Conservation (phyloP, 768 basidiomycete genomes). For the Symmetrospora coprosmae region DNA sequence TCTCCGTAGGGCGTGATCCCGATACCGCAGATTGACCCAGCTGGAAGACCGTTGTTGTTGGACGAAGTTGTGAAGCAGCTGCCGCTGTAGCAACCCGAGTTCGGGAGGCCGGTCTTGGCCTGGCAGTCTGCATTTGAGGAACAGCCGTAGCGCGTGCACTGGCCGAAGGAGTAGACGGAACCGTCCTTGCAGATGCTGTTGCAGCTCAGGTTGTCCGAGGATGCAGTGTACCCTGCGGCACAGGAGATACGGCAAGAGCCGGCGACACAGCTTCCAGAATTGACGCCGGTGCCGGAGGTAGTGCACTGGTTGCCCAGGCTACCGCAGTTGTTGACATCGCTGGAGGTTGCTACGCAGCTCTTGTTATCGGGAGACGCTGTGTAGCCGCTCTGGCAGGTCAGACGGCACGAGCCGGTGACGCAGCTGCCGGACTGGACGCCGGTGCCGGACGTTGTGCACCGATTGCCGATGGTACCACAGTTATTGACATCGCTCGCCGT, state of each 20-base stretch:
- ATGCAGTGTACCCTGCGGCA: not conserved
- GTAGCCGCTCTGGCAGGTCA: conserved; percentile 21
- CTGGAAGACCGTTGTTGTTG: not conserved
- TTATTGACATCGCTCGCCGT: conserved; percentile 9
- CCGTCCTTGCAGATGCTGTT: not conserved
- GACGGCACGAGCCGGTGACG: not conserved
- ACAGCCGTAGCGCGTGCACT: not conserved
- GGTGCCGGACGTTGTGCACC: not conserved
- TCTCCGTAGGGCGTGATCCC: not conserved
- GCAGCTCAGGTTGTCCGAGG: not conserved
- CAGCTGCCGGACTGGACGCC: conserved; percentile 3
- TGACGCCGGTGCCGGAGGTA: not conserved
- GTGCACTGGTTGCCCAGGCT: conserved; percentile 6
- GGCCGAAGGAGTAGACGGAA: not conserved
- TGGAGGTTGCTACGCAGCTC: not conserved
- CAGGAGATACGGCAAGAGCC: not conserved
- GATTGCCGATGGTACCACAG: conserved; percentile 12
- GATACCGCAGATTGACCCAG: not conserved
- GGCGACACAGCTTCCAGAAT: not conserved
- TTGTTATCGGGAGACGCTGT: conserved; percentile 8
- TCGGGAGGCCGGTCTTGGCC: no score
- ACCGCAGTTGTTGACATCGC: conserved; percentile 23
- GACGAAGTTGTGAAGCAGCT: no score
- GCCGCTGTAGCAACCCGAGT: no score
- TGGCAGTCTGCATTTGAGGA: no score